Percentiles rank a stretch among this genome's conserved stretches.
These are phyloP conservation scores for Malus sylvestris DNA, from an alignment of 306 rosid genomes.

Conservation along the genomic window DNA sequence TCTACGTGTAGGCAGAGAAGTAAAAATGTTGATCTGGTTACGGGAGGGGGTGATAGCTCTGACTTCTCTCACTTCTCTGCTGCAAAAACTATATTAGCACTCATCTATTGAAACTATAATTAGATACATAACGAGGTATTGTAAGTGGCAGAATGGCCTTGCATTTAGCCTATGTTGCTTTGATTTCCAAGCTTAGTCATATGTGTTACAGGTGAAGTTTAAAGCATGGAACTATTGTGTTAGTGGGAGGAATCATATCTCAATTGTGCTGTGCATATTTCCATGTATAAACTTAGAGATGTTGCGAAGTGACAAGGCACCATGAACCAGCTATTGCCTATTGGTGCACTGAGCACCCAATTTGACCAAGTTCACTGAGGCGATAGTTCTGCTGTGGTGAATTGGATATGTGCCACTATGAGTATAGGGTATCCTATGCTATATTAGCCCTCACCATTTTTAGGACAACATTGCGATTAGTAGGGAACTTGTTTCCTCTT, in stretches of 20 bases:
- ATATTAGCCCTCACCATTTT: neutral
- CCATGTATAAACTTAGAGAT: neutral
- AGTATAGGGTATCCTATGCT: neutral
- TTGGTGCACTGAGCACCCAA: neutral
- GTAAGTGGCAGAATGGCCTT: neutral
- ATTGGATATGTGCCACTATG: neutral
- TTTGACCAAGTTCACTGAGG: neutral
- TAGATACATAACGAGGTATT: neutral
- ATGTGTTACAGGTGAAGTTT: neutral
- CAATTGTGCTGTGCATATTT: neutral
- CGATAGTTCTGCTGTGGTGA: neutral
- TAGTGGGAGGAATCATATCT: neutral
- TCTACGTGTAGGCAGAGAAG: too few species aligned
- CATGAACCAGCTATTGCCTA: neutral
- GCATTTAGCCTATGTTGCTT: neutral
- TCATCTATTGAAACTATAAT: too few species aligned
- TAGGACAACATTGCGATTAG: neutral
- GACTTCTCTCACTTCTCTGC: too few species aligned
- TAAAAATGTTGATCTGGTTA: too few species aligned
- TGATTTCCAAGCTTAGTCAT: neutral
- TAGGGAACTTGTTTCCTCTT: neutral
- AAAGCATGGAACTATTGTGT: neutral
- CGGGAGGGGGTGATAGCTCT: neutral
- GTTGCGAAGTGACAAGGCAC: constrained; percentile 18
- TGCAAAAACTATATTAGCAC: too few species aligned